Conservation (phyloP, 179 eudicot species). For the Sideroxylon spinosum region DNA sequence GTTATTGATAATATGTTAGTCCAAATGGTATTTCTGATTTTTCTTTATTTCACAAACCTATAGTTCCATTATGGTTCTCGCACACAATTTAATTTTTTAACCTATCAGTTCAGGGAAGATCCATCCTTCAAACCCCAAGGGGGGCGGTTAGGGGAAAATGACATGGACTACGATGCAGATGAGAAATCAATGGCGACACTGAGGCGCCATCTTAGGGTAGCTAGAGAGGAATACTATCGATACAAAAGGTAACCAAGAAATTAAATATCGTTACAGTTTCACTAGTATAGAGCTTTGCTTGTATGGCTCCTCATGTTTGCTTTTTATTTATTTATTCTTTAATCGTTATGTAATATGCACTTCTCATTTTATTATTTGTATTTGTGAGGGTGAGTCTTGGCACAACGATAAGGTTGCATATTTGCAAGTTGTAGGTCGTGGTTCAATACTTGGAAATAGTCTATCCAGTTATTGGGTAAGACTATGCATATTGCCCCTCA, state of each 20-base stretch:
- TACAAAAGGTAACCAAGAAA: constrained; percentile 57
- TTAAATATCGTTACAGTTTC: neutral
- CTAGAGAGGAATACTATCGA: constrained; percentile 84
- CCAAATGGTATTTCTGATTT: constrained; percentile 58
- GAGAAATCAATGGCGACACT: constrained; percentile 96
- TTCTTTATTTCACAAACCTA: neutral
- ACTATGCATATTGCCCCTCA: too few relatives aligned
- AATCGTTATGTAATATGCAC: neutral
- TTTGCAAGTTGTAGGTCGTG: too few relatives aligned
- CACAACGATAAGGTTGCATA: too few relatives aligned
- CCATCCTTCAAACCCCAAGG: constrained; percentile 96
- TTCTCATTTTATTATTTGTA: neutral
- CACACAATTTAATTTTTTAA: constrained; percentile 9
- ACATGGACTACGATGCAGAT: constrained; percentile 95
- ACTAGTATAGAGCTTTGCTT: neutral
- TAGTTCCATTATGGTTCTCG: neutral
- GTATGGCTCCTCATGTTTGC: constrained; percentile 1
- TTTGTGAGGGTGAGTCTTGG: too few relatives aligned
- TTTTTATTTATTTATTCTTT: neutral
- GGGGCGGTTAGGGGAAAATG: constrained; percentile 92
- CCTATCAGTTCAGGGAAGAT: constrained; percentile 74
- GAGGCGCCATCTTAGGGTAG: constrained; percentile 83
- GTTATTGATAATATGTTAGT: constrained; percentile 87
- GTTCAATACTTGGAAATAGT: too few relatives aligned
- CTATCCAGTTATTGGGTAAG: too few relatives aligned